These are phyloP conservation scores for Moringa oleifera DNA, from an alignment of 345 rosid genomes.

Conservation along the genomic window DNA sequence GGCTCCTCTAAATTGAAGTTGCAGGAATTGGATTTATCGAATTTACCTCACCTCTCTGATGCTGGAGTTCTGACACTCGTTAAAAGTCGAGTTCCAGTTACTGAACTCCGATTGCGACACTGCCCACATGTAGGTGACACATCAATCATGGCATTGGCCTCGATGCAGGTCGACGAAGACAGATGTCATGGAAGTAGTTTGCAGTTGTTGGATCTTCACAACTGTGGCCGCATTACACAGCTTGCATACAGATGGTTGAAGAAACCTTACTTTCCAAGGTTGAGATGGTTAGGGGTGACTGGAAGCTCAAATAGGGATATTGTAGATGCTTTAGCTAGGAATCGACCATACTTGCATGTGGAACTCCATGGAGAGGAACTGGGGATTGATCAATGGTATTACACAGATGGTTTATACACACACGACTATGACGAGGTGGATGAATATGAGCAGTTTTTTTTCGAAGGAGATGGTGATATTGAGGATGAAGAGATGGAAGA, in stretches of 20 bases:
- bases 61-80: slow-evolving; percentile 62
- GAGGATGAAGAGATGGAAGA: slow-evolving; percentile 35
- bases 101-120: slow-evolving; percentile 76
- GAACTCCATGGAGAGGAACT: slow-evolving; percentile 74
- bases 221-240: slow-evolving; percentile 75
- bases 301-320: slow-evolving; percentile 72
- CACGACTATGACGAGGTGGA: slow-evolving; percentile 23
- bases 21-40: slow-evolving; percentile 79
- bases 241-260: slow-evolving; percentile 77
- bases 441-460: too few relatives aligned
- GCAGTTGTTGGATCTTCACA: slow-evolving; percentile 56
- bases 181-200: slow-evolving; percentile 68
- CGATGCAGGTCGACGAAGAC: slow-evolving; percentile 60
- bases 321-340: slow-evolving; percentile 77
- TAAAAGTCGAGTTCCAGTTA: slow-evolving; percentile 52
- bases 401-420: slow-evolving; percentile 20
- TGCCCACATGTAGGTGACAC: slow-evolving; percentile 78
- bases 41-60: slow-evolving; percentile 66
- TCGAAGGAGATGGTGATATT: too few relatives aligned
- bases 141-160: slow-evolving; percentile 84
- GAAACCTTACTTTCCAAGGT: slow-evolving; percentile 81
- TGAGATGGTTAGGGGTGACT: slow-evolving; percentile 84
- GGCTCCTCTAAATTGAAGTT: slow-evolving; percentile 55
- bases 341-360: slow-evolving; percentile 63
- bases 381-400: slow-evolving; percentile 54